phyloP scores from a whole-genome alignment of 129 eudicot genomes.

The sunflower (Helianthus annuus) region HanXRQr2.0-SUNRISE NC_035448.2:169536797-169537296 shows the following conservation, averaged over 20 bases:
- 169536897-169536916: too few species aligned
- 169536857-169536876: too few species aligned
- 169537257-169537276: too few species aligned
- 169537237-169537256: too few species aligned
- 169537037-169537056: background rate
- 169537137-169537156: background rate
- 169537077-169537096: background rate
- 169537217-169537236: background rate
- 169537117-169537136: background rate
- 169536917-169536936: too few species aligned
- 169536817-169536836: too few species aligned
- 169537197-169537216: constrained; percentile 13
- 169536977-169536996: background rate
- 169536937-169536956: background rate
- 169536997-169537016: background rate
- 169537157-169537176: constrained; percentile 13
- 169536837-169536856: background rate
- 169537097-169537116: background rate
- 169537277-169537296: too few species aligned
- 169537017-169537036: background rate
- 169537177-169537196: background rate
- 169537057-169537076: background rate
- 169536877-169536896: too few species aligned
- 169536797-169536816: background rate
- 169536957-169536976: background rate